A percentile compares a stretch with the other conserved stretches of the same genome.
Evolutionary conservation across 495 filamentous ascomycete genomes (phyloP).

Genomic region (Hyaloscypha variabilis): DNA sequence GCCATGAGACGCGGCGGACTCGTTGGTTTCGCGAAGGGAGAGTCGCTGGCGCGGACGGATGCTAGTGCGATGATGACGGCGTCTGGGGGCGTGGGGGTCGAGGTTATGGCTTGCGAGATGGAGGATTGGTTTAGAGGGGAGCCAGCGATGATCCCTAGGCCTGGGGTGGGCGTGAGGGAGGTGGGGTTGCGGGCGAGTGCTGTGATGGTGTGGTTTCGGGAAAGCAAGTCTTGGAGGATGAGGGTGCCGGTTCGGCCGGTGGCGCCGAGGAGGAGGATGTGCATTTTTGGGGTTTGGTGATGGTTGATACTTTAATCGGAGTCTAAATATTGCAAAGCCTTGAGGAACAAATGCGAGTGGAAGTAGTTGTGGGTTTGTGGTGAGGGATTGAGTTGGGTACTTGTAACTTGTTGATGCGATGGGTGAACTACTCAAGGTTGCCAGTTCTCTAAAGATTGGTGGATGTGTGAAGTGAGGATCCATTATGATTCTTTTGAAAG

Average conservation of each 20-base stretch:
- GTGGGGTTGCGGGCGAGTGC: conserved; percentile 9
- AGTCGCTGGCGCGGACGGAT: neutral
- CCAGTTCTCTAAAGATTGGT: too few species aligned
- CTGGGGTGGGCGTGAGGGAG: neutral
- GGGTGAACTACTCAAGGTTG: too few species aligned
- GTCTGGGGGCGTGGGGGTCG: neutral
- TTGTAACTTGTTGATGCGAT: too few species aligned
- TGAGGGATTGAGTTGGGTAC: too few species aligned
- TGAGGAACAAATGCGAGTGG: too few species aligned
- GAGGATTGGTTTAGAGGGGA: neutral
- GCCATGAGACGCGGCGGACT: conserved; percentile 11
- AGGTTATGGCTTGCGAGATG: conserved; percentile 1
- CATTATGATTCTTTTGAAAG: too few species aligned
- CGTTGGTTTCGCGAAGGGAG: neutral
- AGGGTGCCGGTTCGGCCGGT: conserved; percentile 10
- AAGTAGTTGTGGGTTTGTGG: too few species aligned
- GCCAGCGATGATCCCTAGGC: conserved; percentile 3
- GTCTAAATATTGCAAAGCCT: too few species aligned
- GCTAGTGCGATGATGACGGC: conserved; percentile 6
- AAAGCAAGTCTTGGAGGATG: neutral
- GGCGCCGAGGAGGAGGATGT: conserved; percentile 15
- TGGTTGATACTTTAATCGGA: too few species aligned
- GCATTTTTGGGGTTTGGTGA: conserved; percentile 19
- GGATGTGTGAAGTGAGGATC: too few species aligned
- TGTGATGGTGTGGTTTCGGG: conserved; percentile 3